These are phyloP conservation scores for Buddleja alternifolia DNA, from an alignment of 257 asterid genomes.

Conservation along the genomic window DNA sequence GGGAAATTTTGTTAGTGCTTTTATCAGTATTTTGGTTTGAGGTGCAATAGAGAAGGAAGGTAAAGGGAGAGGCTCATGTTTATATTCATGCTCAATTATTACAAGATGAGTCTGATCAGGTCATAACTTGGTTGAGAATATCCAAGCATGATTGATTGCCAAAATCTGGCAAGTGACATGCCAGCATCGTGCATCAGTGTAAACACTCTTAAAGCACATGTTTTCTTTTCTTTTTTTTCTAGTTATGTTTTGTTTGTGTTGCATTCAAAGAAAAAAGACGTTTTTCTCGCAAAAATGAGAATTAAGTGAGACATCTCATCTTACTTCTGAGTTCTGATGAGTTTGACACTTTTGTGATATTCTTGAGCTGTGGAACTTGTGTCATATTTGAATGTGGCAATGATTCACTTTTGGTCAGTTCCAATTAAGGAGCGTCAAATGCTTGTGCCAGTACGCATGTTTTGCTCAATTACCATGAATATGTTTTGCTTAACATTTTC, in stretches of 20 bases:
- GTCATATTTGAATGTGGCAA: slow-evolving; percentile 1
- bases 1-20: background rate
- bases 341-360: background rate
- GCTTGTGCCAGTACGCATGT: background rate
- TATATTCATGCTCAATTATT: slow-evolving; percentile 6
- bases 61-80: slow-evolving; percentile 5
- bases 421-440: background rate
- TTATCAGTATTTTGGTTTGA: slow-evolving; percentile 9
- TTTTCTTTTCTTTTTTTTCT: background rate
- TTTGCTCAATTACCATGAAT: slow-evolving; percentile 3
- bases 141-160: background rate
- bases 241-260: background rate
- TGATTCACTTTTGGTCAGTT: slow-evolving; percentile 6
- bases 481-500: slow-evolving; percentile 10
- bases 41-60: background rate
- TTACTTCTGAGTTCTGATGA: background rate
- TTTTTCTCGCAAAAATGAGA: background rate
- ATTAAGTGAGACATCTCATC: background rate
- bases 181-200: slow-evolving; percentile 6
- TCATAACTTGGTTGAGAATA: slow-evolving; percentile 10
- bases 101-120: slow-evolving; percentile 7
- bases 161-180: background rate
- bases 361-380: slow-evolving; percentile 9
- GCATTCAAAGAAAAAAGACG: background rate
- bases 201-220: slow-evolving; percentile 1